Evolutionary conservation across 768 basidiomycete species (phyloP).

Genomic region (Boletus vinaceobasis): DNA sequence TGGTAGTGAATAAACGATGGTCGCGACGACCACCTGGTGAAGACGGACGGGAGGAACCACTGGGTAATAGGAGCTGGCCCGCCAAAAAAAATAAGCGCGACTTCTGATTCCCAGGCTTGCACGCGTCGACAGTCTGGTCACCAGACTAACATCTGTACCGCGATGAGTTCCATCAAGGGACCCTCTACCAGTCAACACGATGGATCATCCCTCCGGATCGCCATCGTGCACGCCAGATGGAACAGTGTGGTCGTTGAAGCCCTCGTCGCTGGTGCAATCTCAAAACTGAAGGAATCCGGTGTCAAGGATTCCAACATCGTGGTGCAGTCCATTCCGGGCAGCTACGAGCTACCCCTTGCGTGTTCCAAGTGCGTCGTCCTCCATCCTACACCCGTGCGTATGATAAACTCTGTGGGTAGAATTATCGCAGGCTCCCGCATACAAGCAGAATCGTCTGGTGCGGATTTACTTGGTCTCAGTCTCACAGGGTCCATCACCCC

Average conservation of each 20-base stretch:
- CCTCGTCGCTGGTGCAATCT: slow-evolving; percentile 73
- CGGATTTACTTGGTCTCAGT: slow-evolving; percentile 67
- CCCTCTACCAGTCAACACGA: slow-evolving; percentile 63
- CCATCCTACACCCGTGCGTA: background rate
- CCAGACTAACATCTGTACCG: background rate
- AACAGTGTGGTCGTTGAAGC: slow-evolving; percentile 85
- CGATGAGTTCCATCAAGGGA: slow-evolving; percentile 67
- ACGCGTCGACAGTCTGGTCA: background rate
- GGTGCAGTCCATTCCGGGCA: slow-evolving; percentile 89
- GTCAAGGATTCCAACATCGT: slow-evolving; percentile 90
- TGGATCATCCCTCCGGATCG: slow-evolving; percentile 77
- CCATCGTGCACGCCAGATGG: slow-evolving; percentile 97
- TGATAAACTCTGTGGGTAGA: slow-evolving; percentile 39
- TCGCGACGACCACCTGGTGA: background rate
- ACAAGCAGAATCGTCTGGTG: slow-evolving; percentile 73
- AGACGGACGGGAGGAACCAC: background rate
- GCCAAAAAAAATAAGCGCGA: background rate
- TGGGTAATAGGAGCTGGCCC: background rate
- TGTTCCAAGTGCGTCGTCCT: slow-evolving; percentile 67
- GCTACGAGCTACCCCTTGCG: slow-evolving; percentile 89
- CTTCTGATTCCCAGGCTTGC: slow-evolving; percentile 9
- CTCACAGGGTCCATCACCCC: slow-evolving; percentile 38
- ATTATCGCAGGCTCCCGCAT: slow-evolving; percentile 85
- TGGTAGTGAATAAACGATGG: background rate
- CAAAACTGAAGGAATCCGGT: slow-evolving; percentile 78